Evolutionary conservation across 2,329 filamentous ascomycete species (phyloP).

Genomic region (Pseudopithomyces maydicus): DNA sequence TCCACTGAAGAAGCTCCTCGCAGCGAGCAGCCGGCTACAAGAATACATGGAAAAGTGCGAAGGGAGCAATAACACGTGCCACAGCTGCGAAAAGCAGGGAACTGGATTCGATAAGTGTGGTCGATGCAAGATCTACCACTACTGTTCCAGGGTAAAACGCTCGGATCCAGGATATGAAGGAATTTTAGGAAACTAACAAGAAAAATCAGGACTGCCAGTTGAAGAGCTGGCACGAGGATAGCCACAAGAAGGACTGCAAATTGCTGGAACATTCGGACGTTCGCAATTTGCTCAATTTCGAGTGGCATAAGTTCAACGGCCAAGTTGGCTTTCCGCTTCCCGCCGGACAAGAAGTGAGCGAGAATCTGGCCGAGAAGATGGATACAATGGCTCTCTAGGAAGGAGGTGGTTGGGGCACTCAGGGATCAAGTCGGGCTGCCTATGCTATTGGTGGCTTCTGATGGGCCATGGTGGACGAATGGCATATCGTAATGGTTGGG

Average conservation of each 20-base stretch:
- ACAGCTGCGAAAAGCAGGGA: slow-evolving; percentile 10
- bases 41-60: slow-evolving; percentile 6
- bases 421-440: no score
- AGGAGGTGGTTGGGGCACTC: no score
- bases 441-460: no score
- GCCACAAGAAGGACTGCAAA: slow-evolving; percentile 1
- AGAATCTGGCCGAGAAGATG: neutral
- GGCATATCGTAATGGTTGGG: no score
- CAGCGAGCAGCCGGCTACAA: neutral
- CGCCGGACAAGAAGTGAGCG: neutral
- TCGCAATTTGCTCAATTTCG: neutral
- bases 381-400: neutral
- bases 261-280: neutral
- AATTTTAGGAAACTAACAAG: neutral
- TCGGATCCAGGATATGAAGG: neutral
- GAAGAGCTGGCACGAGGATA: neutral
- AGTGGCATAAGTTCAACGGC: neutral
- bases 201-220: neutral
- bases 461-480: no score
- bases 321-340: neutral
- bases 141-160: slow-evolving; percentile 12
- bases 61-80: slow-evolving; percentile 12
- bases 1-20: neutral
- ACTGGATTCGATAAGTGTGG: slow-evolving; percentile 8
- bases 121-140: slow-evolving; percentile 14